A percentile compares a stretch with the other conserved stretches of the same genome.
These are phyloP conservation scores for Colletotrichum siamense DNA, from an alignment of 2,329 filamentous ascomycete species.

Conservation along the genomic window DNA sequence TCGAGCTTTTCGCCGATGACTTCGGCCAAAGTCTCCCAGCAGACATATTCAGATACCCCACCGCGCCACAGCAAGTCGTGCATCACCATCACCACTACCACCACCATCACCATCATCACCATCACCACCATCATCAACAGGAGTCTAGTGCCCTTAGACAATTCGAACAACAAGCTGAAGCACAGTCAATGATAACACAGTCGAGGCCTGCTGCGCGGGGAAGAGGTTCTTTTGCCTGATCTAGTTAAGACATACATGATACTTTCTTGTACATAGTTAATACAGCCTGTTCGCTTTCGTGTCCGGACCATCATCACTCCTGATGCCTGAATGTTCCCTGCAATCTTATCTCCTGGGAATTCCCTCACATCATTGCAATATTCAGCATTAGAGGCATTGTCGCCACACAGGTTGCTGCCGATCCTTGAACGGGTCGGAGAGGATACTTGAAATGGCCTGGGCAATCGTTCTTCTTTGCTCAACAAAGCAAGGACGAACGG, in stretches of 20 bases:
- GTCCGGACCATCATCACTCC: not conserved
- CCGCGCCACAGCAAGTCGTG: not conserved
- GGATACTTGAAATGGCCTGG: not conserved
- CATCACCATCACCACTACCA: not conserved
- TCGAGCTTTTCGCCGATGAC: not conserved
- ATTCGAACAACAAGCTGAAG: not conserved
- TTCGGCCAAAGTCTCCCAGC: not conserved
- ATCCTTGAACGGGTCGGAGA: not conserved
- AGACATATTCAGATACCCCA: not conserved
- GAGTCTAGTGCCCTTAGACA: not conserved
- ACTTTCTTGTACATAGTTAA: not conserved
- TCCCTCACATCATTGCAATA: fast-evolving
- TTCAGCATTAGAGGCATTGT: not conserved
- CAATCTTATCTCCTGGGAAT: not conserved
- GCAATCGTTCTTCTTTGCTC: not conserved
- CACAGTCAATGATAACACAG: not conserved
- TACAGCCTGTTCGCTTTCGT: not conserved
- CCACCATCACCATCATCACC: conserved; percentile 6
- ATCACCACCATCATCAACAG: conserved; percentile 3
- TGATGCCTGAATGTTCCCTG: not conserved
- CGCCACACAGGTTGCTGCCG: not conserved
- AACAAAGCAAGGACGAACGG: not conserved
- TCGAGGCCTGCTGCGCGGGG: not conserved
- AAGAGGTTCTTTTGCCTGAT: not conserved
- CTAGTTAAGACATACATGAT: not conserved